Percentiles rank a stretch among this genome's conserved stretches.
These are phyloP conservation scores for Ceraceosorus guamensis DNA, from an alignment of 1,284 basidiomycete species.

Conservation along the genomic window DNA sequence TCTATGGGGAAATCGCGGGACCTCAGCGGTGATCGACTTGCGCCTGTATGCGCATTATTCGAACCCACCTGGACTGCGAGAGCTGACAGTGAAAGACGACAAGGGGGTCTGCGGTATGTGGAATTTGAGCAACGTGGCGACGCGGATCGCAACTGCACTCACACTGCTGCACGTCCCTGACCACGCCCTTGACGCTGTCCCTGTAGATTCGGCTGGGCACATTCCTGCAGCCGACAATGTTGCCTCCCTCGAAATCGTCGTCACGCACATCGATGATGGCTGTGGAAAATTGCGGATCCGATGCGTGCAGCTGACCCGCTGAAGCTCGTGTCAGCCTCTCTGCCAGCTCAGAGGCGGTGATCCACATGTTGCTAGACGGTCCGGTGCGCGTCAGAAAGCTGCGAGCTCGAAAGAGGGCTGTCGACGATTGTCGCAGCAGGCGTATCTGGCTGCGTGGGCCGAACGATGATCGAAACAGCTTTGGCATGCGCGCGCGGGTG, in stretches of 20 bases:
- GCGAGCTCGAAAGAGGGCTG: too few species aligned
- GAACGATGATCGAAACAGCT: too few species aligned
- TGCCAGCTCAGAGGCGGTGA: too few species aligned
- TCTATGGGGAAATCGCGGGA: constrained; percentile 7
- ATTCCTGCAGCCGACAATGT: constrained; percentile 42
- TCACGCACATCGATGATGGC: constrained; percentile 46
- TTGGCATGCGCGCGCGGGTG: too few species aligned
- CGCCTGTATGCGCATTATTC: not conserved
- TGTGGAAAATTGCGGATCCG: too few species aligned
- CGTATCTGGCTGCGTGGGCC: too few species aligned
- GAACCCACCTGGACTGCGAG: constrained; percentile 36
- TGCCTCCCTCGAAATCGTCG: constrained; percentile 48
- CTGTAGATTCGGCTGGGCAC: constrained; percentile 33
- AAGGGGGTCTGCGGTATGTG: constrained; percentile 10
- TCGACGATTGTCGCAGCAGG: too few species aligned
- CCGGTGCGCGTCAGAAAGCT: too few species aligned
- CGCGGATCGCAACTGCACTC: not conserved
- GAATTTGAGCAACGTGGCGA: not conserved
- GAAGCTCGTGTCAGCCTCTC: too few species aligned
- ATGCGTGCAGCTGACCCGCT: too few species aligned
- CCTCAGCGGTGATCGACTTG: not conserved
- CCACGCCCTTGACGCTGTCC: constrained; percentile 30
- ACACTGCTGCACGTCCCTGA: constrained; percentile 31
- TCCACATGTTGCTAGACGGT: too few species aligned
- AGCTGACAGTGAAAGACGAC: constrained; percentile 50